phyloP scores from a whole-genome alignment of 495 filamentous ascomycete species.

The Pseudevernia furfuracea region DNA sequence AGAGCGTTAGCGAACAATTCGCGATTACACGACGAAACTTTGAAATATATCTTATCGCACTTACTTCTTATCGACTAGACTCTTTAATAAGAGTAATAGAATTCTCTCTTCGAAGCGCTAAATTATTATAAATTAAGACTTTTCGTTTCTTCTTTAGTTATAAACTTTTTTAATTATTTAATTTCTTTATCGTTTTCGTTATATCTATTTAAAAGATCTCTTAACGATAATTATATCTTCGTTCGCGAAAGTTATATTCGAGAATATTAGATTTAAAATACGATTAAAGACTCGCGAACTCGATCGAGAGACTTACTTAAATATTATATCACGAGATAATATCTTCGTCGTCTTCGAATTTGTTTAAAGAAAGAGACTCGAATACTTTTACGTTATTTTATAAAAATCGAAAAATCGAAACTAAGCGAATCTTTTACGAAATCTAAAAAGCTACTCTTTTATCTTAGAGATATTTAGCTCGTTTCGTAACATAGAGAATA shows the following conservation, averaged over 20 bases:
- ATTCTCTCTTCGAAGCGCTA: neutral
- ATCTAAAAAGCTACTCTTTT: neutral
- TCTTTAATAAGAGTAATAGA: neutral
- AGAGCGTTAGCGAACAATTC: neutral
- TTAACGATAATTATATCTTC: neutral
- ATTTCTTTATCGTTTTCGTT: neutral
- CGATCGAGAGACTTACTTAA: neutral
- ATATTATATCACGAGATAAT: neutral
- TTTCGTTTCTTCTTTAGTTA: neutral
- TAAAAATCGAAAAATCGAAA: slow-evolving; percentile 2
- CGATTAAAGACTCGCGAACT: slow-evolving; percentile 1
- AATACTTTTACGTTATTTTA: neutral
- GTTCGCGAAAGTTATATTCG: neutral
- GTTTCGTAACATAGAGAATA: neutral
- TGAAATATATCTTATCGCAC: neutral
- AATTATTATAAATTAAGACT: neutral
- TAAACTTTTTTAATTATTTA: neutral
- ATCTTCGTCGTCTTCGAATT: neutral
- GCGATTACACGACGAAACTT: neutral
- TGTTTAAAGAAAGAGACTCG: neutral
- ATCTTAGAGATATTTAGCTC: neutral
- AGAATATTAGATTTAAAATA: neutral
- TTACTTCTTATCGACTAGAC: neutral
- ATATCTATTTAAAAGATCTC: neutral
- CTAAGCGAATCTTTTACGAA: neutral